These are phyloP conservation scores for Curvularia sp. DNA, from an alignment of 2,329 filamentous ascomycete genomes.

Conservation along the genomic window DNA sequence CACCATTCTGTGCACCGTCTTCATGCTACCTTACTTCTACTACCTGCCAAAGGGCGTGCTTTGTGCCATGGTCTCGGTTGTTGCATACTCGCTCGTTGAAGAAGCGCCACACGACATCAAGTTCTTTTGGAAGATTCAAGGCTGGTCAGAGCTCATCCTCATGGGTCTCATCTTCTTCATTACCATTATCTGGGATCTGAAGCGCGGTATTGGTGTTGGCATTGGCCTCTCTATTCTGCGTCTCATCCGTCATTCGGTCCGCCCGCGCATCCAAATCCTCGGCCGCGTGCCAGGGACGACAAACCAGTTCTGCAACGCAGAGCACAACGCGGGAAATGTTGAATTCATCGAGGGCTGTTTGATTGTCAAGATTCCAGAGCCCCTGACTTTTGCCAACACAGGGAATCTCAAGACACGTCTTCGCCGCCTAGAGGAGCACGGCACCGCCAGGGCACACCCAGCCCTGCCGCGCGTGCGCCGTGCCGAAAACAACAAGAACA, in stretches of 20 bases:
- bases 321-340: constrained; percentile 71
- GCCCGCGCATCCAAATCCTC: constrained; percentile 93
- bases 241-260: constrained; percentile 87
- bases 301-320: constrained; percentile 84
- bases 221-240: constrained; percentile 89
- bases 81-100: constrained; percentile 92
- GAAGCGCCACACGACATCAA: constrained; percentile 90
- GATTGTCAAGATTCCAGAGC: constrained; percentile 97
- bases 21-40: constrained; percentile 89
- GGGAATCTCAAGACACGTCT: constrained; percentile 87
- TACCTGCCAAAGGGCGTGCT: constrained; percentile 97
- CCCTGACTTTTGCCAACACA: constrained; percentile 95
- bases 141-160: constrained; percentile 83
- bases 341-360: constrained; percentile 92
- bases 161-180: constrained; percentile 91
- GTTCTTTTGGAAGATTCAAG: constrained; percentile 86
- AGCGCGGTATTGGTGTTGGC: constrained; percentile 90
- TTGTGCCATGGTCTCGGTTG: constrained; percentile 91
- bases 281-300: constrained; percentile 82
- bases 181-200: constrained; percentile 94
- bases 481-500: constrained; percentile 83
- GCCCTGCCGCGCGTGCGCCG: constrained; percentile 80
- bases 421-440: constrained; percentile 84
- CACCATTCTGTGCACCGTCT: constrained; percentile 79
- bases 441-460: constrained; percentile 83